Evolutionary conservation across 805 yeast species (phyloP).

Genomic region (Teunomyces cretensis): DNA sequence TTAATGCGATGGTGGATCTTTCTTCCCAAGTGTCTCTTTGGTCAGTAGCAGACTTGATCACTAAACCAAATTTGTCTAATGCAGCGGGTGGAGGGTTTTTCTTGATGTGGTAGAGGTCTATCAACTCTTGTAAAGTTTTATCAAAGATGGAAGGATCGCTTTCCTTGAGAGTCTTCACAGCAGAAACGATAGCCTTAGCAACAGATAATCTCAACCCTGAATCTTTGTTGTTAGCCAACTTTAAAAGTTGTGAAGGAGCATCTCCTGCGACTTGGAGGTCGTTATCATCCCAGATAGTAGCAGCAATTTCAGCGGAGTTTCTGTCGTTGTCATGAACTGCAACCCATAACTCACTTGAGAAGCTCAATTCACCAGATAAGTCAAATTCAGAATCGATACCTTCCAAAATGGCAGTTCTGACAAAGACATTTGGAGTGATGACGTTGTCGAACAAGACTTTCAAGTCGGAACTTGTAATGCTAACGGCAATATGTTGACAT

Average conservation of each 20-base stretch:
- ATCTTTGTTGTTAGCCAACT: slow-evolving; percentile 53
- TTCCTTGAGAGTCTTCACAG: slow-evolving; percentile 38
- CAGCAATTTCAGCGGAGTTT: slow-evolving; percentile 61
- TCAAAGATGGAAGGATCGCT: slow-evolving; percentile 23
- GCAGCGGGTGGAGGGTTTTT: slow-evolving; percentile 75
- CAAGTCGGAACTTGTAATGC: slow-evolving; percentile 58
- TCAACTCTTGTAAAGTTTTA: slow-evolving; percentile 42
- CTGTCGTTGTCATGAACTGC: slow-evolving; percentile 72
- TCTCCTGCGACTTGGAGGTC: slow-evolving; percentile 46
- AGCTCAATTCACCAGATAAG: slow-evolving; percentile 46
- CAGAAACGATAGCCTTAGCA: slow-evolving; percentile 68
- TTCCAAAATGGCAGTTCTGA: slow-evolving; percentile 77
- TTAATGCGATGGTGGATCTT: slow-evolving; percentile 76
- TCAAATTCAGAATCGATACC: slow-evolving; percentile 82
- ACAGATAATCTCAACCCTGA: slow-evolving; percentile 71
- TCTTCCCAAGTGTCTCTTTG: slow-evolving; percentile 81
- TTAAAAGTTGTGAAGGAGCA: slow-evolving; percentile 48
- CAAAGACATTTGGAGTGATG: slow-evolving; percentile 65
- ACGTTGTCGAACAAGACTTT: slow-evolving; percentile 53
- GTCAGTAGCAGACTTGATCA: slow-evolving; percentile 57
- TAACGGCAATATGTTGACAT: slow-evolving; percentile 72
- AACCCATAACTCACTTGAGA: slow-evolving; percentile 74
- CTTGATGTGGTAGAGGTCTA: slow-evolving; percentile 57
- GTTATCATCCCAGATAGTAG: slow-evolving; percentile 84
- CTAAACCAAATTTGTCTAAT: slow-evolving; percentile 77